Base-by-base conservation (phyloP, 2,329 filamentous ascomycete genomes). In the Domatiomyces globalis region DNA sequence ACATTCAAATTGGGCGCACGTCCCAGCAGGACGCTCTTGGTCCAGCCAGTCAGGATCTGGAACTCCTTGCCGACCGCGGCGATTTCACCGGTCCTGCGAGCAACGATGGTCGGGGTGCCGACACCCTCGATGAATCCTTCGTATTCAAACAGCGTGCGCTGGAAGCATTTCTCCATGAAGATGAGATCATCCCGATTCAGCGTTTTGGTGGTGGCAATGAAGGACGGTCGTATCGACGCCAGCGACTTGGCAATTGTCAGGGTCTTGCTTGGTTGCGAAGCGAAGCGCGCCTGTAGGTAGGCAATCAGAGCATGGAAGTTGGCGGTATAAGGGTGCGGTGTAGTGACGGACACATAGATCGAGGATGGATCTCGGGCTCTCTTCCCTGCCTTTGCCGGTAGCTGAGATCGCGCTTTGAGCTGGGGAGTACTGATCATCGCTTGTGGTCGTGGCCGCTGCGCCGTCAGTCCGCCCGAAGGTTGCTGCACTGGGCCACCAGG, bases 111-210 rank as follows among this genome's bases (percentile, higher is more conserved):
- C 0, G 92, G 92, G 3, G 88, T 94, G 42, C 87, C 87, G 54
- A 84, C 87, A 57, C 87, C 82, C 52, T 86, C 81, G 72, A 95
- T 85, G 59, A 94, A 92, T 58, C 94, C 87, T 64, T 96, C 87
- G 62, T 94, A 94, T 65, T 95, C 88, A 63, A 88, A 87, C 9
- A 96, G 74, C 0, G 87, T 94, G 39, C 92, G 80, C 67, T 98
- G 92, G 64, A 96, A 87, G 62, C 86, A 94, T 69, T 94, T 94
- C 67, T 98, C 92, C 85, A 95, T 95, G 66, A 96, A 95, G 19
- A 98, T 82, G 25, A 96, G 73, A 66, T 98, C 92, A 62, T 92
- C 84, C 17, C 83, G 76, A 57, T 87, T 89, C 54, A 96, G 73
- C n/a, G 87, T 88, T 62, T 86, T 85, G 18, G 87, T 94, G 56